A percentile compares a stretch with the other conserved stretches of the same genome.
phyloP scores from a whole-genome alignment of 129 eudicot genomes.

The Pulicaria dysenterica region DNA sequence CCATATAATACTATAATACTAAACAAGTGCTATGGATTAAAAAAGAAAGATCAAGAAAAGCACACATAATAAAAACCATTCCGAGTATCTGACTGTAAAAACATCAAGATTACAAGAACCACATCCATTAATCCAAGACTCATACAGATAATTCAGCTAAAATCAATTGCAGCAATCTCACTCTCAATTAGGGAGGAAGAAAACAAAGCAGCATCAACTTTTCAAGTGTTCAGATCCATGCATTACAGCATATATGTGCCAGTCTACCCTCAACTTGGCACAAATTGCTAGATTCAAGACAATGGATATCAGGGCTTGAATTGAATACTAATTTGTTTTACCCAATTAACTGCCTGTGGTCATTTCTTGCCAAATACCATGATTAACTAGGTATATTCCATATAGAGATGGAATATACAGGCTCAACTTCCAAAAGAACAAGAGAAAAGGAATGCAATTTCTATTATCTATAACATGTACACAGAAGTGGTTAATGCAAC shows the following conservation, averaged over 20 bases:
- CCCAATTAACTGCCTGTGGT: background rate
- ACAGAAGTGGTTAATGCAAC: constrained; percentile 14
- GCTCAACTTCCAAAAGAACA: background rate
- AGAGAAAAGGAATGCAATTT: constrained; percentile 1
- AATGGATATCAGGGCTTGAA: background rate
- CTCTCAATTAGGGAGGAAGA: no score
- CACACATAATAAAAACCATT: background rate
- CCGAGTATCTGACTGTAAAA: no score
- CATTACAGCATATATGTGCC: background rate
- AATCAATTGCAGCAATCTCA: no score
- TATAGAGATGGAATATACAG: no score
- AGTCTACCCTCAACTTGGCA: no score
- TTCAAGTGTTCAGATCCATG: background rate
- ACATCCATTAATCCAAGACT: no score
- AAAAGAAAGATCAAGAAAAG: background rate
- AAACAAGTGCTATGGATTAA: background rate
- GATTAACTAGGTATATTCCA: constrained; percentile 7
- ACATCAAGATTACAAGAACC: no score
- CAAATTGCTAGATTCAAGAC: background rate
- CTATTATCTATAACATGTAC: background rate
- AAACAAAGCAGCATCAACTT: no score
- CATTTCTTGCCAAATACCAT: constrained; percentile 11
- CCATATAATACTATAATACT: background rate
- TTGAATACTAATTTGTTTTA: no score
- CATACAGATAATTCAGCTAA: no score